phyloP scores from a whole-genome alignment of 2,329 filamentous ascomycete genomes.

The Zopfia rhizophila region DNA sequence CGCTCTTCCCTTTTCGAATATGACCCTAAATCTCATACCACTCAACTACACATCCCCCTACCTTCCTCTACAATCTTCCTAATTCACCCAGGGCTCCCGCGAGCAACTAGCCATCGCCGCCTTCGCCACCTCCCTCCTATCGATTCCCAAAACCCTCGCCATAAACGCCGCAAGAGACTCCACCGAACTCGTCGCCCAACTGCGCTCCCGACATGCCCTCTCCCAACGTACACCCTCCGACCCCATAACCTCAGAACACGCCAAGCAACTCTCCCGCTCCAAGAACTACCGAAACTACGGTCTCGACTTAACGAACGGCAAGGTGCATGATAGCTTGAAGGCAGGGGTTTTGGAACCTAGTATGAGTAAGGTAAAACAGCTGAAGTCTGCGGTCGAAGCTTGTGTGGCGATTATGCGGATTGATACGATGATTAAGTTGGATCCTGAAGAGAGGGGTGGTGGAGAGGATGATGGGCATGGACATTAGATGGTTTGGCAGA shows the following conservation, averaged over 20 bases:
- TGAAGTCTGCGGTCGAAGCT: slow-evolving; percentile 98
- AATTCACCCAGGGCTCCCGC: slow-evolving; percentile 72
- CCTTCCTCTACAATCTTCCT: slow-evolving; percentile 9
- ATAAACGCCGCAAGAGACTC: slow-evolving; percentile 98
- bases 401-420: slow-evolving; percentile 99
- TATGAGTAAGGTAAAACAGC: slow-evolving; percentile 97
- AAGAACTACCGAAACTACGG: slow-evolving; percentile 99
- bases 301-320: slow-evolving; percentile 86
- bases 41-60: slow-evolving; percentile 1
- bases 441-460: slow-evolving; percentile 81
- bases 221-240: slow-evolving; percentile 91
- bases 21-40: background rate
- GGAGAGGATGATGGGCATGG: slow-evolving; percentile 85
- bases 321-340: slow-evolving; percentile 93
- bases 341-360: slow-evolving; percentile 94
- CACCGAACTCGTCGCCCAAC: slow-evolving; percentile 92
- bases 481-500: slow-evolving; percentile 63
- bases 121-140: slow-evolving; percentile 92
- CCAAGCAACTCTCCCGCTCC: slow-evolving; percentile 89
- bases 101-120: slow-evolving; percentile 98
- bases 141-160: slow-evolving; percentile 95
- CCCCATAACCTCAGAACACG: slow-evolving; percentile 71
- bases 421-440: slow-evolving; percentile 97
- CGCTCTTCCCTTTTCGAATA: slow-evolving; percentile 11
- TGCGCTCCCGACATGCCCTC: slow-evolving; percentile 91